phyloP scores from a whole-genome alignment of 164 flowering plant species.

The Dillenia suffruticosa region DNA sequence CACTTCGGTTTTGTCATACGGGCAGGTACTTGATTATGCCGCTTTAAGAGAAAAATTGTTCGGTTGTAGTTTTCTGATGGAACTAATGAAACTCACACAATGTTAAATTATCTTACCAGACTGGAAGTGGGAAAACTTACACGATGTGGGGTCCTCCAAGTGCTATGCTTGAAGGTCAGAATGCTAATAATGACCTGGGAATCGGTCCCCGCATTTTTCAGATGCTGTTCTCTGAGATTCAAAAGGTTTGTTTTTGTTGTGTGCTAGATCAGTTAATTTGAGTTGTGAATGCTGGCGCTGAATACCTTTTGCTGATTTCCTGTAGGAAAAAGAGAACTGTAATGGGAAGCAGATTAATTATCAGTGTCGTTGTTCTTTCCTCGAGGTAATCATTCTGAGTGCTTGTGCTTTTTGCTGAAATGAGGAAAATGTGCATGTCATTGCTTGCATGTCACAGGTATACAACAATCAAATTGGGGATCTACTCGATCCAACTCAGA shows the following conservation, averaged over 20 bases:
- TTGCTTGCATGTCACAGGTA: slow-evolving; percentile 36
- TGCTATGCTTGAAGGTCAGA: slow-evolving; percentile 78
- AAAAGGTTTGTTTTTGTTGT: slow-evolving; percentile 37
- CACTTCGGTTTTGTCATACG: slow-evolving; percentile 71
- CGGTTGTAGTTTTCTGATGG: background rate
- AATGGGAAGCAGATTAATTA: slow-evolving; percentile 64
- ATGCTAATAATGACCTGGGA: slow-evolving; percentile 58
- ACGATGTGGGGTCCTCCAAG: slow-evolving; percentile 99
- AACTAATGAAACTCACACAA: background rate
- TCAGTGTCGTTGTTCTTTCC: slow-evolving; percentile 96
- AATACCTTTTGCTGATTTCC: slow-evolving; percentile 1
- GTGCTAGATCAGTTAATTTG: background rate
- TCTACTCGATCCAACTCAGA: slow-evolving; percentile 80
- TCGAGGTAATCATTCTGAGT: slow-evolving; percentile 56
- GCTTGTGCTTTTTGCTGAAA: background rate
- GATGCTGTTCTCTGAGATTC: slow-evolving; percentile 74
- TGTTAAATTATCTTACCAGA: slow-evolving; percentile 31
- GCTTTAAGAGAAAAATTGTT: background rate
- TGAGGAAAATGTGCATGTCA: background rate
- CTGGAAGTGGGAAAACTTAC: slow-evolving; percentile 96
- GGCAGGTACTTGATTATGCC: slow-evolving; percentile 54
- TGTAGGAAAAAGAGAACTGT: slow-evolving; percentile 56
- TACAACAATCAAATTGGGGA: slow-evolving; percentile 86
- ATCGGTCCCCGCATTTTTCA: slow-evolving; percentile 85
- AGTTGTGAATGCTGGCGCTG: background rate